A percentile compares a stretch with the other conserved stretches of the same genome.
Conservation (phyloP, 2,329 filamentous ascomycete species). For the Capronia americana region DNA sequence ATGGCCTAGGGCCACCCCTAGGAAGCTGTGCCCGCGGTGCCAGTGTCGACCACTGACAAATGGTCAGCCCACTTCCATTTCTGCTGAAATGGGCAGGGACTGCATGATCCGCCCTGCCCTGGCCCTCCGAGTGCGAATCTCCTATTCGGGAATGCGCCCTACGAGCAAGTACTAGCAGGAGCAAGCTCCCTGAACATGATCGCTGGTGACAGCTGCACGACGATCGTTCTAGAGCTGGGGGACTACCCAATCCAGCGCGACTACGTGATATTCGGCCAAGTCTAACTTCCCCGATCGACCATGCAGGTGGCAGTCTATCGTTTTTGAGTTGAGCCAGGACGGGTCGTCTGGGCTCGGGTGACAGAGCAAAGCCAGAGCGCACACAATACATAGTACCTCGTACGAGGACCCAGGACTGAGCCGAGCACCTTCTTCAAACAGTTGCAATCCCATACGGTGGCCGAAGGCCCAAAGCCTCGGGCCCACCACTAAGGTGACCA, state of each 20-base stretch:
- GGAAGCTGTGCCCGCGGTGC: not conserved
- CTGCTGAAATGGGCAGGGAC: not conserved
- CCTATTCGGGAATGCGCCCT: constrained; percentile 17
- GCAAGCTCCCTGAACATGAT: not conserved
- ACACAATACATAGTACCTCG: too few species aligned
- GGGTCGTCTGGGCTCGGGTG: too few species aligned
- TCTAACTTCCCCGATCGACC: too few species aligned
- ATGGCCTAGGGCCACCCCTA: not conserved
- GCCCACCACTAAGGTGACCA: constrained; percentile 5
- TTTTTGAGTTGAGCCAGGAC: too few species aligned
- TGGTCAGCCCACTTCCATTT: constrained; percentile 15
- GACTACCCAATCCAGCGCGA: too few species aligned
- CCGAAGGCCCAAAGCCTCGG: not conserved
- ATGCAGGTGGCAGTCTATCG: too few species aligned
- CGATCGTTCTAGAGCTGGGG: not conserved
- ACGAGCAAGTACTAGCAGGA: too few species aligned
- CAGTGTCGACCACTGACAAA: constrained; percentile 5
- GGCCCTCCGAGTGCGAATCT: constrained; percentile 2
- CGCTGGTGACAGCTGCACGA: not conserved
- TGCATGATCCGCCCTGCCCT: not conserved
- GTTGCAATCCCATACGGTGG: not conserved
- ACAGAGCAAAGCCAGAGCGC: too few species aligned
- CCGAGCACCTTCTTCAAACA: not conserved
- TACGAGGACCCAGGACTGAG: too few species aligned
- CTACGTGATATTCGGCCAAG: too few species aligned